A percentile compares a stretch with the other conserved stretches of the same genome.
Conservation (phyloP, 306 rosid species). For the Calophaca sinica region DNA sequence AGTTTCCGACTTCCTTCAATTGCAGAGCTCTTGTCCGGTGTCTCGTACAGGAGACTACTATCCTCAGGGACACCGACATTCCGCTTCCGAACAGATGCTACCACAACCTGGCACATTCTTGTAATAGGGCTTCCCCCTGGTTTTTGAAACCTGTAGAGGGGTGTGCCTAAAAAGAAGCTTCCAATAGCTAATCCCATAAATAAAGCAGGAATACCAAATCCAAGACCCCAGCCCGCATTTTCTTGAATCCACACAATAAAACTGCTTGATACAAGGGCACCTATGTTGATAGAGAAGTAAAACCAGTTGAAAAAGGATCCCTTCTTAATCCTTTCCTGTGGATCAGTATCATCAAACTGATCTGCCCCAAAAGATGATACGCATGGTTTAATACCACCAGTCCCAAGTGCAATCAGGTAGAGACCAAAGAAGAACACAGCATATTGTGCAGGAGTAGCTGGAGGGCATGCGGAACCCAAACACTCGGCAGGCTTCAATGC, state of each 20-base stretch:
- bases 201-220: conserved; percentile 96
- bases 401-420: conserved; percentile 94
- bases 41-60: conserved; percentile 77
- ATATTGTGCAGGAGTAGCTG: conserved; percentile 87
- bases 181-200: conserved; percentile 84
- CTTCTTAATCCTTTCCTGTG: conserved; percentile 82
- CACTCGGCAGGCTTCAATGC: conserved; percentile 77
- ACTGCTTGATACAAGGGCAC: conserved; percentile 89
- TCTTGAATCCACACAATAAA: conserved; percentile 92
- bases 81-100: conserved; percentile 76
- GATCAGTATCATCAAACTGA: conserved; percentile 96
- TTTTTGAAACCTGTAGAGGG: conserved; percentile 90
- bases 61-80: conserved; percentile 73
- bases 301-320: conserved; percentile 99
- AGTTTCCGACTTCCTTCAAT: conserved; percentile 96
- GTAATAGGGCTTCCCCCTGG: conserved; percentile 98
- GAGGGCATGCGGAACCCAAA: conserved; percentile 70
- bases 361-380: conserved; percentile 97
- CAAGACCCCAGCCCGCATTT: conserved; percentile 96
- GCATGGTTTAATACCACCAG: conserved; percentile 97
- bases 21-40: conserved; percentile 77
- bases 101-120: conserved; percentile 96
- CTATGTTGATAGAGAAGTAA: conserved; percentile 90
- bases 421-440: conserved; percentile 91
- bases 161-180: conserved; percentile 87